Evolutionary conservation across 2,329 filamentous ascomycete species (phyloP), one percentile per base, ranked within the genome.

Genomic region (Colletotrichum costaricense): DNA sequence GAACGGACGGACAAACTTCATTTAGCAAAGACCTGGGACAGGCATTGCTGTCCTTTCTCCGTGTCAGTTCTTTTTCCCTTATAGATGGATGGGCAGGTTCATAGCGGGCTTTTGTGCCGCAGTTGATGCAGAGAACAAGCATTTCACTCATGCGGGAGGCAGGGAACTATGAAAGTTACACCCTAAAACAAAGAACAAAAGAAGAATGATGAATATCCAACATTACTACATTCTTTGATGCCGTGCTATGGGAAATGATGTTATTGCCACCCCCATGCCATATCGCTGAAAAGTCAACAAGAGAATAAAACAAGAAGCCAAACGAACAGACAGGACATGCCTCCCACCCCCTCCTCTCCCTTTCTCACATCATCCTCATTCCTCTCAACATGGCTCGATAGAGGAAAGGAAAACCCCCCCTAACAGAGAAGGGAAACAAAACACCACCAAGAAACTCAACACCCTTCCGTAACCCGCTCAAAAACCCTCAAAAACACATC

Each of bases 401-500:
- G 26, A 26, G 26, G 26, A 38, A 11, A 38, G 1, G 35, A 2
- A 38, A 38, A 1, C 35, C 12, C 35, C 26, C 26, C 26, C 4
- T 26, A 26, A 38, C 2, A 46, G 16, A 16, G 38, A 16, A 19
- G 6, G 16, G n/a, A 42, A 1, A 35, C 33, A 35, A 42, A 16
- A 16, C 12, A 42, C 38, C 38, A 42, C 38, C 38, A 19, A 7
- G 14, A 42, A 14, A 14, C 38, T 67, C 42, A 72, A 7, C 54
- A 75, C 64, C 76, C 74, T 3, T 52, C 72, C 52, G 76, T 69
- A 22, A 93, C 85, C 78, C 88, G 85, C 75, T 92, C 88, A 82
- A 96, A 95, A 49, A 93, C 81, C 74, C 89, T 86, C 77, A 92
- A 83, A 80, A 95, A 94, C 0, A 91, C 87, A 57, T 86, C 86